Percentiles rank a stretch among this genome's conserved stretches.
Conservation (phyloP, 148 eudicot species). For the Heliamphora exappendiculata region DNA sequence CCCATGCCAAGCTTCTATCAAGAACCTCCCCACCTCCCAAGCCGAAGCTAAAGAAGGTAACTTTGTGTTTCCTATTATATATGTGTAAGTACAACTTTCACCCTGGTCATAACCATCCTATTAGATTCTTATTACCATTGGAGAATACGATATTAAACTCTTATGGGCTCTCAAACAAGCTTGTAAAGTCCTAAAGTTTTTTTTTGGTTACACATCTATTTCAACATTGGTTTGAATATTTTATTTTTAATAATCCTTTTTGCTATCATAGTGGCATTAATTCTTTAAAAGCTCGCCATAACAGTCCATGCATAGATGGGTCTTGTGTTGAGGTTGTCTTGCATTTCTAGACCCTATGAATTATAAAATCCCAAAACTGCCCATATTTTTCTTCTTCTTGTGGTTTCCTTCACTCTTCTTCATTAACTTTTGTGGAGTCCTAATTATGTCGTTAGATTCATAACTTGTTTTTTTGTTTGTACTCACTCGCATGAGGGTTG, state of each 20-base stretch:
- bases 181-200: not conserved
- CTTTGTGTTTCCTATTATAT: not conserved
- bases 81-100: not conserved
- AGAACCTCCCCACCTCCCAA: slow-evolving; percentile 82
- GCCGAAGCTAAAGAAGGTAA: slow-evolving; percentile 78
- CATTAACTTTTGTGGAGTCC: too few species aligned
- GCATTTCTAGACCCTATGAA: too few species aligned
- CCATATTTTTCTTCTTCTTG: too few species aligned
- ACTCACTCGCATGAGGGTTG: slow-evolving; percentile 60
- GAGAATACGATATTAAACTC: not conserved
- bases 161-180: not conserved
- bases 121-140: not conserved
- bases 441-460: too few species aligned
- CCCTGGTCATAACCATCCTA: not conserved
- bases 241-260: not conserved
- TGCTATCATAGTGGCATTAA: not conserved
- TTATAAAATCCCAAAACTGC: too few species aligned
- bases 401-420: too few species aligned
- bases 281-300: slow-evolving; percentile 3
- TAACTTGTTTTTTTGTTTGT: too few species aligned
- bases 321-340: too few species aligned
- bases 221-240: not conserved
- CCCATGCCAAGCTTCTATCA: slow-evolving; percentile 88
- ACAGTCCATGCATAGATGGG: too few species aligned
- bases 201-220: not conserved